phyloP scores from a whole-genome alignment of 2,329 filamentous ascomycete species.

The Geoglossum cookeanum region DNA sequence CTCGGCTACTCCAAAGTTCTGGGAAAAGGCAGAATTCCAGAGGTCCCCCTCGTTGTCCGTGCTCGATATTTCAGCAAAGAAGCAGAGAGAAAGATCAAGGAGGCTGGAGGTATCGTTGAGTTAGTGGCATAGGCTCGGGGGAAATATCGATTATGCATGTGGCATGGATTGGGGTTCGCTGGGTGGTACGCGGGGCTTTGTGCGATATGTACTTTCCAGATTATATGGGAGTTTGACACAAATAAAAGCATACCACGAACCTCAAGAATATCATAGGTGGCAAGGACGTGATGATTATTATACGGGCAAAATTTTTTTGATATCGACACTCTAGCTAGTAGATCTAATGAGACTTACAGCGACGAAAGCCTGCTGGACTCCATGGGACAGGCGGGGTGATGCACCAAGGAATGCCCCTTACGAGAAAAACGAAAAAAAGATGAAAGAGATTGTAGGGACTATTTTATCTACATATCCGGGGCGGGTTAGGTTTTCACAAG shows the following conservation, averaged over 20 bases:
- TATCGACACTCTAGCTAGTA: neutral
- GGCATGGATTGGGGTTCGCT: neutral
- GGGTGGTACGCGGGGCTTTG: neutral
- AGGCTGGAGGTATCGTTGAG: conserved; percentile 89
- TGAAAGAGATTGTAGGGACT: neutral
- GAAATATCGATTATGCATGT: conserved; percentile 12
- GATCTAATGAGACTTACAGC: neutral
- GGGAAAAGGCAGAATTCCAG: conserved; percentile 90
- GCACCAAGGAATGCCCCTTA: neutral
- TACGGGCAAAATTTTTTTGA: neutral
- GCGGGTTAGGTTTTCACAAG: neutral
- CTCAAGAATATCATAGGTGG: neutral
- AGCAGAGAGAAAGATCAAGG: conserved; percentile 97
- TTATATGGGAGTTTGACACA: conserved; percentile 1
- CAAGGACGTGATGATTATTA: neutral
- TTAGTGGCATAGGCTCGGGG: conserved; percentile 58
- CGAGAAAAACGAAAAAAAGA: neutral
- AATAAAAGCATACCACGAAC: neutral
- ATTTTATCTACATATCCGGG: neutral
- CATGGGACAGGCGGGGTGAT: neutral
- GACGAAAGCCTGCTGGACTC: neutral
- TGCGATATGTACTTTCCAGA: neutral
- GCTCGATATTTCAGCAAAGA: conserved; percentile 90
- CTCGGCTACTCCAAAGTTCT: conserved; percentile 98
- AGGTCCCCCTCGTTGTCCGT: conserved; percentile 84